Base-by-base conservation (phyloP, 2,329 filamentous ascomycete genomes). In the Geosmithia putterillii region DNA sequence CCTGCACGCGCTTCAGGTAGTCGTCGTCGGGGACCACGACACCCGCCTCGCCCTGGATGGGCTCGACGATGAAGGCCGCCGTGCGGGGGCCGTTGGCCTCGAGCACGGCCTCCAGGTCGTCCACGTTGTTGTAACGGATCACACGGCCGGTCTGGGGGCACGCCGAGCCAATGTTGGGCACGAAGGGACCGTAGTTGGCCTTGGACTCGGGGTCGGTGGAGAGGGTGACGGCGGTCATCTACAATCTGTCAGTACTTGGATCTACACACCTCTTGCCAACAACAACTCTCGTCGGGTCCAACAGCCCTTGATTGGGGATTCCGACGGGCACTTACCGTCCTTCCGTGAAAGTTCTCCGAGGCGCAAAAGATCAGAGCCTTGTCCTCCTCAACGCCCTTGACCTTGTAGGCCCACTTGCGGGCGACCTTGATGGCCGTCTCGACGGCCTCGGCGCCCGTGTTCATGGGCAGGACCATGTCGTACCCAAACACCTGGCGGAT, bases 401-500 rank as follows among this genome's bases (percentile, higher is more conserved):
- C 80, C 69, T 95, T 95, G 74, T 95, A 95, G 5, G 88, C 89
- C 90, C 90, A 96, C 67, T 96, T 96, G 51, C 90, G 76, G 46
- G 90, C 90, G 65, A 96, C 81, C 74, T 96, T 96, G 67, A 96
- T 81, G 12, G 84, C 89, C 0, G 90, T 95, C 73, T 96, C 90
- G 32, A 95, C 88, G 8, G 90, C 90, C 67, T 96, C 90, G 19
- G 90, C 90, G 46, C 90, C 90, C 2, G 90, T 96, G 71, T 95
- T 95, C 89, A 96, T 95, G 51, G 90, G 90, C 62, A 96, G 67
- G 28, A 95, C 87, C 90, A 95, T 95, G 64, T 96, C 90, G 61
- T 94, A 96, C 48, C 87, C 88, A 61, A 95, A 95, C 59, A 86
- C 81, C 51, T 78, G 67, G 53, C 86, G 89, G 50, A 95, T 82